Conservation (phyloP, 148 eudicot genomes). For the Camellia sinensis region DNA sequence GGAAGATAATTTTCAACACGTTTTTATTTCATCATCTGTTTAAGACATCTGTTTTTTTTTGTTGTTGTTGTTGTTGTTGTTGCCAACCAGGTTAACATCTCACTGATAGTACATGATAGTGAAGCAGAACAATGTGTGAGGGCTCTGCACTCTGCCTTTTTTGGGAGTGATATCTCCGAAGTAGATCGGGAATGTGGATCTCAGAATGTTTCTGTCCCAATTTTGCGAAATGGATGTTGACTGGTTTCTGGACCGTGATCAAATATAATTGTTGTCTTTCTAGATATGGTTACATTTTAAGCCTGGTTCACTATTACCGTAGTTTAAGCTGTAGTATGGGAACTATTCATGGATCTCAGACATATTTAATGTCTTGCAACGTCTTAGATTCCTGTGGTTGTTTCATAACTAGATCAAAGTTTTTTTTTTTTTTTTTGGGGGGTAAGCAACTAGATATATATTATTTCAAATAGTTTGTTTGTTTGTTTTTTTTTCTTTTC, state of each 20-base stretch:
- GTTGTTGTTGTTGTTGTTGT: background rate
- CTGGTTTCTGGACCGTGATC: background rate
- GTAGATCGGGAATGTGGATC: conserved; percentile 21
- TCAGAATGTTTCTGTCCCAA: conserved; percentile 20
- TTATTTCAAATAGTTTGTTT: background rate
- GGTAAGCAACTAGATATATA: too few relatives aligned
- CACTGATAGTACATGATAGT: conserved; percentile 81
- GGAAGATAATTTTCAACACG: background rate
- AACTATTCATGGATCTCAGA: background rate
- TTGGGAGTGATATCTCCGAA: conserved; percentile 43
- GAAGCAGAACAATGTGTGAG: conserved; percentile 88
- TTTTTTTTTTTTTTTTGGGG: too few relatives aligned
- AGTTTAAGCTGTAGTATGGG: background rate
- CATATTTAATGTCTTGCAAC: background rate
- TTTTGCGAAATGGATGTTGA: conserved; percentile 11
- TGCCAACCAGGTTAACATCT: conserved; percentile 69
- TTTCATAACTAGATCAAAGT: background rate
- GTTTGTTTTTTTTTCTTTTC: too few relatives aligned
- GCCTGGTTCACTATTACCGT: background rate
- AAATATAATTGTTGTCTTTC: background rate
- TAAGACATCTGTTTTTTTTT: background rate
- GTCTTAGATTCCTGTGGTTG: background rate
- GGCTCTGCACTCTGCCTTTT: conserved; percentile 84
- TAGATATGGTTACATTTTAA: background rate
- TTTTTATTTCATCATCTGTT: background rate